Evolutionary conservation across 257 asterid species (phyloP), one percentile per base, ranked within the genome.

Genomic region (Solanum piurae): DNA sequence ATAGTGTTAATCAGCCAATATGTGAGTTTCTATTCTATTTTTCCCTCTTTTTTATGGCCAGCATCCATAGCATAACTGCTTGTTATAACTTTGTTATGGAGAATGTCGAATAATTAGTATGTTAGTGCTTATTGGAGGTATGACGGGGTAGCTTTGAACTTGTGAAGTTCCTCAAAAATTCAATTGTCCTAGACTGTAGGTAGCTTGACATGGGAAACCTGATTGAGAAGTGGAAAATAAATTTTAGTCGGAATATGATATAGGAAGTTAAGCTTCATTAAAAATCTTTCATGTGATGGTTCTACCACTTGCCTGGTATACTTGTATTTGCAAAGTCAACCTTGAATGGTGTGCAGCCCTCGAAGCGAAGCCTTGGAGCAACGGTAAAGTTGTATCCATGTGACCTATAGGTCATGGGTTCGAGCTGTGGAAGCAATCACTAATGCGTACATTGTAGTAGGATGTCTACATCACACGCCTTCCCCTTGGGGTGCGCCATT

Each of bases 1-100:
- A 93, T 97, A 18, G 96, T 95, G 88, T 88, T 97, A 31, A 95
- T 97, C 91, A 95, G 99, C 89, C 98, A 97, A 95, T 95, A 87
- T 77, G 98, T 95, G 91, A 94, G 98, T 86, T 86, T 79, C 84
- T 34, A 34, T 73, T 34, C 27, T 72, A 18, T 33, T 72, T 72
- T 33, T 8, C 40, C 38, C 79, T 20, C 79, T 72, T 18, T 33
- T 33, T 72, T 72, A 72, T 72, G 14, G 38, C 76, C 40, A 4
- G 18, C n/a, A 21, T 73, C 14, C 82, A 4, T 34, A 33, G 6
- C 29, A 73, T 73, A 8, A 36, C 44, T 18, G 18, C 5, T 36
- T 2, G 10, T 37, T 36, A 2, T 73, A 20, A 18, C 82, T 73
- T 36, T 73, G 5, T 9, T 14, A 1, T 73, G 44, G 29, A 36